Percentiles rank a stretch among this genome's conserved stretches.
Evolutionary conservation across 345 rosid genomes (phyloP).

Genomic region (Atalantia buxifolia): DNA sequence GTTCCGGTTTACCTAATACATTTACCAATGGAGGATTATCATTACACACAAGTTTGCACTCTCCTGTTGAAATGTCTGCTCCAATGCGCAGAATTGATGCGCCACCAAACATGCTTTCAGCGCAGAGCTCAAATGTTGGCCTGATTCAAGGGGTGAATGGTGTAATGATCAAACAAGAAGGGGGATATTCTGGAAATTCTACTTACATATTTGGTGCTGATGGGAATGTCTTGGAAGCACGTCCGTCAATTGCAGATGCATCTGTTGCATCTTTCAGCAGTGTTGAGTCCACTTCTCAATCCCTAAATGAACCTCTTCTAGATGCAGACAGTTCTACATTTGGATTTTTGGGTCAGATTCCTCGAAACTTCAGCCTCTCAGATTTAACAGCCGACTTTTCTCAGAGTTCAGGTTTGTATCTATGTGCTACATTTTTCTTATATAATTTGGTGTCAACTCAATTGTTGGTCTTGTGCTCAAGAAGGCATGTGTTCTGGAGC

Average conservation of each 20-base stretch:
- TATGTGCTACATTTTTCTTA: neutral
- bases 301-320: conserved; percentile 60
- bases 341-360: conserved; percentile 78
- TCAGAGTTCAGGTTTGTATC: conserved; percentile 75
- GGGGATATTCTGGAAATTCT: conserved; percentile 61
- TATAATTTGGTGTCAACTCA: neutral
- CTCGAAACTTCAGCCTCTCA: conserved; percentile 87
- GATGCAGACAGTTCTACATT: conserved; percentile 70
- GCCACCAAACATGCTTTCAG: conserved; percentile 53
- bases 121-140: conserved; percentile 64
- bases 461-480: neutral
- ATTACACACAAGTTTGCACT: conserved; percentile 50
- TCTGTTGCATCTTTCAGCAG: conserved; percentile 71
- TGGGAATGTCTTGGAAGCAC: conserved; percentile 60
- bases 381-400: conserved; percentile 88
- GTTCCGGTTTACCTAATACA: conserved; percentile 48
- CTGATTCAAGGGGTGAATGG: conserved; percentile 83
- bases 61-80: conserved; percentile 65
- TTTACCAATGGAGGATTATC: conserved; percentile 71
- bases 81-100: conserved; percentile 65
- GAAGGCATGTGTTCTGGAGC: neutral
- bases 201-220: conserved; percentile 72
- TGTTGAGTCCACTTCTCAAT: conserved; percentile 70
- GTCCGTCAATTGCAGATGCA: conserved; percentile 61
- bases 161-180: conserved; percentile 75